Evolutionary conservation across 495 filamentous ascomycete species (phyloP).

Genomic region (Aspergillus coremiiformis): DNA sequence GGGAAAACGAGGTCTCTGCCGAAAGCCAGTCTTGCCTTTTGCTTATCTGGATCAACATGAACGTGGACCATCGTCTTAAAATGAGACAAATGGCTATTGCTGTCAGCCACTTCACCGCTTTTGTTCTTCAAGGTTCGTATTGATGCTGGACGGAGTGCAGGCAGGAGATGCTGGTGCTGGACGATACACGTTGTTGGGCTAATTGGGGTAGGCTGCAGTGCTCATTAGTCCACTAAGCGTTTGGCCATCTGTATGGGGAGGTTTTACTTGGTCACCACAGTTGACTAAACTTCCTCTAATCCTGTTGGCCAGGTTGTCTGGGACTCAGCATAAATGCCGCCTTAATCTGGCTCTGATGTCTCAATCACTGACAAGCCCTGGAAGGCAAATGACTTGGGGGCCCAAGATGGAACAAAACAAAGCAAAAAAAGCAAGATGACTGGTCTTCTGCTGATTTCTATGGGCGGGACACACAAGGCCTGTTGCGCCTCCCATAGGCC

Average conservation of each 20-base stretch:
- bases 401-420: neutral
- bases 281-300: conserved; percentile 4
- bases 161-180: neutral
- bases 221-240: conserved; percentile 11
- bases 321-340: neutral
- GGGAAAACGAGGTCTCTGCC: conserved; percentile 3
- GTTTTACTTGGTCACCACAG: conserved; percentile 17
- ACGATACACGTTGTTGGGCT: conserved; percentile 14
- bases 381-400: neutral
- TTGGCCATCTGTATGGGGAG: conserved; percentile 19
- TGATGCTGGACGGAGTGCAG: neutral
- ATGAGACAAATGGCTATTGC: conserved; percentile 3
- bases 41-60: conserved; percentile 6
- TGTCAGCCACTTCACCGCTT: conserved; percentile 17
- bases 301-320: neutral
- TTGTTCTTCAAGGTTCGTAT: conserved; percentile 1
- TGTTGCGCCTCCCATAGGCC: neutral
- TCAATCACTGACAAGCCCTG: neutral
- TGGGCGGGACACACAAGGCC: neutral
- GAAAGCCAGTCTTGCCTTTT: neutral
- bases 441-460: neutral
- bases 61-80: conserved; percentile 16
- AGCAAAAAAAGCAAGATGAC: neutral
- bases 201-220: conserved; percentile 27
- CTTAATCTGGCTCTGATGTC: neutral